Base-by-base conservation (phyloP, 139 green algal species). In the Nannochloris sp. region DNA sequence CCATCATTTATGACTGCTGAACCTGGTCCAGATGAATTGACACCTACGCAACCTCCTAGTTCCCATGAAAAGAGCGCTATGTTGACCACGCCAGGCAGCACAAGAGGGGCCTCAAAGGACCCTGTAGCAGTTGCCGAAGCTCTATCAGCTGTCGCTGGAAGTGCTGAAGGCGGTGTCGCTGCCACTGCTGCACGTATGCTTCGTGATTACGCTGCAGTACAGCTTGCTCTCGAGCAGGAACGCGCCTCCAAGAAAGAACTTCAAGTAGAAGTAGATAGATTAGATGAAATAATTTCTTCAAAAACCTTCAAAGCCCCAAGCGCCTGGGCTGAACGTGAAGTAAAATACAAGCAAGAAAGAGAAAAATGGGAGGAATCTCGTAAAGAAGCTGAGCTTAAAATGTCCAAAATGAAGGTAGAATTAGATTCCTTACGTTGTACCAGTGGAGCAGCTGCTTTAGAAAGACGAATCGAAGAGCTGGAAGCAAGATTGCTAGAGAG, bases 281-380 rank as follows among this genome's bases (percentile, higher is more conserved):
- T 85, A 38, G 81, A 71, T 24, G 65, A 77, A 54, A 83, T 68
- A 4, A 77, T 85, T 59, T 80, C 80, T 54, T 76, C 64, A 56
- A 83, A 85, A 45, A 76, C 45, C 37, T 85, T 85, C 73, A 81
- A 81, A 56, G 64, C 79, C 9, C 79, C 79, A 24, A 69, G 42
- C 4, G 79, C 79, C 2, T 85, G 79, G 79, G 79, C 79, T 35
- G 79, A 85, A 46, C 72, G 79, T 12, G 79, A 85, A 61, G 64
- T 84, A 31, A 80, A 80, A 78, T 84, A 85, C 59, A 79, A 79
- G 61, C 64, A 60, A 30, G 79, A 85, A n/a, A 76, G 75, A 55
- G 61, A 70, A 35, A 59, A 44, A 12, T 85, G 78, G 78, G 75
- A 81, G 34, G 70, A 70, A 38, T 34, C 54, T 46, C 33, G 44